phyloP scores from a whole-genome alignment of 495 filamentous ascomycete genomes.

The Lineolata rhizophorae region DNA sequence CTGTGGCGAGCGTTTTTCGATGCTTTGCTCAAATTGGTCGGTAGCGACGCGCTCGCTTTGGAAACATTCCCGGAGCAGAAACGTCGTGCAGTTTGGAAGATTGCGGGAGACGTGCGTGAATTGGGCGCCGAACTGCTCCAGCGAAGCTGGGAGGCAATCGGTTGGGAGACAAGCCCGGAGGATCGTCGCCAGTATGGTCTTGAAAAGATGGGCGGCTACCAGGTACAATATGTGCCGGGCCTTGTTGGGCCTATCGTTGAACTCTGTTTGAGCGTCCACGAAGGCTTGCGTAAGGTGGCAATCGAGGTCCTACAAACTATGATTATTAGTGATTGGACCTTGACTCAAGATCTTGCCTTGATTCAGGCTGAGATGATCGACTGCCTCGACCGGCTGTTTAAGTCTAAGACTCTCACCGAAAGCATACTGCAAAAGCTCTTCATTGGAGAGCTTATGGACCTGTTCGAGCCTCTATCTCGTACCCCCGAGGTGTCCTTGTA shows the following conservation, averaged over 20 bases:
- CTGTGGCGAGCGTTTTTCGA: slow-evolving; percentile 88
- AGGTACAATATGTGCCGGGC: slow-evolving; percentile 92
- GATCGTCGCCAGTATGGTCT: slow-evolving; percentile 53
- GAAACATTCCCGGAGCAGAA: slow-evolving; percentile 98
- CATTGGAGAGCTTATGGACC: slow-evolving; percentile 58
- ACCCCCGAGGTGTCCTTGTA: slow-evolving; percentile 52
- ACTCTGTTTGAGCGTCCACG: slow-evolving; percentile 85
- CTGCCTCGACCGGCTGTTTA: slow-evolving; percentile 79
- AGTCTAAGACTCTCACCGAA: slow-evolving; percentile 67
- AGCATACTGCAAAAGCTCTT: slow-evolving; percentile 84
- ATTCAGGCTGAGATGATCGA: slow-evolving; percentile 96
- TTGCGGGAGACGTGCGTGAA: slow-evolving; percentile 89
- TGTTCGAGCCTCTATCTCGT: slow-evolving; percentile 51
- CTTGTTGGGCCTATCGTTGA: slow-evolving; percentile 83
- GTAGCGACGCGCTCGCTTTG: slow-evolving; percentile 67
- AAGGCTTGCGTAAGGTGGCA: slow-evolving; percentile 70
- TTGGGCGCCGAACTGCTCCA: slow-evolving; percentile 69
- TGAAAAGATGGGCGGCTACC: slow-evolving; percentile 77
- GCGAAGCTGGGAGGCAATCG: slow-evolving; percentile 83
- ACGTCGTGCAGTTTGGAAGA: slow-evolving; percentile 90
- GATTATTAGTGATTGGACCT: slow-evolving; percentile 97
- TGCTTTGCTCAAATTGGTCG: slow-evolving; percentile 71
- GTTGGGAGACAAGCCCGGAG: slow-evolving; percentile 77
- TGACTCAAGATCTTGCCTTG: slow-evolving; percentile 76
- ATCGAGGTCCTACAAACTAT: slow-evolving; percentile 89